These are phyloP conservation scores for Apostasia shenzhenica DNA, from an alignment of 106 monocot species.

Conservation along the genomic window DNA sequence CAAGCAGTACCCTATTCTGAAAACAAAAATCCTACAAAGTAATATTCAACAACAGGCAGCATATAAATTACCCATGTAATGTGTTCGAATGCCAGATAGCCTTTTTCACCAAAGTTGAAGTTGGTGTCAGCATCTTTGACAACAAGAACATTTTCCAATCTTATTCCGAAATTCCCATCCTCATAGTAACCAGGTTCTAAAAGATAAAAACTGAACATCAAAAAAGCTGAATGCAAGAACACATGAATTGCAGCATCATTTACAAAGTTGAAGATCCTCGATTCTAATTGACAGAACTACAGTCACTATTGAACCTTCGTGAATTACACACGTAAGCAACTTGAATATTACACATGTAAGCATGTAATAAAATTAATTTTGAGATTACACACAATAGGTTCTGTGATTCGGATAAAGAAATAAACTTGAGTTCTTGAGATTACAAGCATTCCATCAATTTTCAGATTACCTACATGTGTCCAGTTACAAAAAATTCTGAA, in stretches of 20 bases:
- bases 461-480: too few relatives aligned
- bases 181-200: conserved; percentile 98
- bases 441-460: too few relatives aligned
- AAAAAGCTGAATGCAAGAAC: background rate
- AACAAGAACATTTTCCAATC: conserved; percentile 95
- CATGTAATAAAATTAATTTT: too few relatives aligned
- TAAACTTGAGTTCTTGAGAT: too few relatives aligned
- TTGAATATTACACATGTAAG: too few relatives aligned
- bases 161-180: conserved; percentile 90
- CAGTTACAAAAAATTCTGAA: too few relatives aligned
- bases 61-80: conserved; percentile 82
- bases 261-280: background rate
- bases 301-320: too few relatives aligned
- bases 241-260: background rate
- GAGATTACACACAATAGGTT: too few relatives aligned
- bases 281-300: background rate
- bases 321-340: too few relatives aligned
- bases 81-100: conserved; percentile 81
- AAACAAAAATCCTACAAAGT: background rate
- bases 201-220: conserved; percentile 7
- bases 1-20: background rate
- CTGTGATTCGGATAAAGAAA: too few relatives aligned
- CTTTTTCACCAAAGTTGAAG: conserved; percentile 91
- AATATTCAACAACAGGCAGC: background rate
- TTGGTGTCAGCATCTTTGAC: conserved; percentile 75